These are phyloP conservation scores for Eucommia ulmoides DNA, from an alignment of 257 asterid species.

Conservation along the genomic window DNA sequence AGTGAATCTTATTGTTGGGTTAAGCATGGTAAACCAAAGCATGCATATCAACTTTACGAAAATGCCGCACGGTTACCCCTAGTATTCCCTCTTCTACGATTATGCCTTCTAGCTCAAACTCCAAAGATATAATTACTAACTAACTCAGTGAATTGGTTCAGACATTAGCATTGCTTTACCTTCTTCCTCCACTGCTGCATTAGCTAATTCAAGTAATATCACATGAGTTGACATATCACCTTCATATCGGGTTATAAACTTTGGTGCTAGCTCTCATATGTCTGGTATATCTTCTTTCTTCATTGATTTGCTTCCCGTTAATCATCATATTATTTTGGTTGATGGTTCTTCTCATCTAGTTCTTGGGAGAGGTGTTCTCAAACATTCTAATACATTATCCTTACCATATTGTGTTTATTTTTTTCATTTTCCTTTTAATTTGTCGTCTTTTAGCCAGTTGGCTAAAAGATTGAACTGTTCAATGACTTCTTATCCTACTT, in stretches of 20 bases:
- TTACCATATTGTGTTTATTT: too few relatives aligned
- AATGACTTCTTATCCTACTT: too few relatives aligned
- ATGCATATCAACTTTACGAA: background rate
- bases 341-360: background rate
- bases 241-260: background rate
- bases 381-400: background rate
- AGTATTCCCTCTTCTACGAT: background rate
- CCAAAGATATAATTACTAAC: too few relatives aligned
- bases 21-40: background rate
- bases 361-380: too few relatives aligned
- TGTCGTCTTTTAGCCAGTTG: too few relatives aligned
- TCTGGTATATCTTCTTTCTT: too few relatives aligned
- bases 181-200: background rate
- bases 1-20: background rate
- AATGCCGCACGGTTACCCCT: background rate
- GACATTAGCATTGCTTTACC: too few relatives aligned
- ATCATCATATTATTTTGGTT: background rate
- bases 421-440: too few relatives aligned
- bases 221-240: background rate
- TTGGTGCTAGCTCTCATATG: too few relatives aligned
- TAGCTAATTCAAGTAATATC: background rate
- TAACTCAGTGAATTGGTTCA: too few relatives aligned
- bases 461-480: too few relatives aligned
- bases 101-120: background rate
- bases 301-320: too few relatives aligned